Evolutionary conservation across 371 early-diverging fungal species (phyloP).

Genomic region (Mitosporidium daphniae): DNA sequence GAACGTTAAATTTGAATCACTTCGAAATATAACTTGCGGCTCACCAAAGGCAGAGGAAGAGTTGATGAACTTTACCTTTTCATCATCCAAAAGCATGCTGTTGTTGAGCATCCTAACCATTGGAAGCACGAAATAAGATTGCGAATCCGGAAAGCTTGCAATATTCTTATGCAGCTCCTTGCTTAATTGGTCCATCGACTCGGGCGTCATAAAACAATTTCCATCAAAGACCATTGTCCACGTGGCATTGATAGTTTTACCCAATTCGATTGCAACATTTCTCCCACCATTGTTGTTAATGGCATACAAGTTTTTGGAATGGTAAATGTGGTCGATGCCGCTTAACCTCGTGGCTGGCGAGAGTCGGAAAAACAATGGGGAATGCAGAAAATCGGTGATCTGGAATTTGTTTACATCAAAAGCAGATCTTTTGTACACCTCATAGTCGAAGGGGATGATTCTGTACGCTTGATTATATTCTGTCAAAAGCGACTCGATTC

Average conservation of each 20-base stretch:
- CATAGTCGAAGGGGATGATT: slow-evolving; percentile 15
- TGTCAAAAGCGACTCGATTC: slow-evolving; percentile 15
- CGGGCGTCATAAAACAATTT: slow-evolving; percentile 22
- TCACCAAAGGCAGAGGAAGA: slow-evolving; percentile 22
- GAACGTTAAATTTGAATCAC: slow-evolving; percentile 17
- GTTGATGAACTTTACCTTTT: slow-evolving; percentile 13
- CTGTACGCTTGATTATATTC: slow-evolving; percentile 16
- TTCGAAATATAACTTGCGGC: slow-evolving; percentile 21
- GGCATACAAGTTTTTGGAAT: slow-evolving; percentile 22
- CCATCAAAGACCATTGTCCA: slow-evolving; percentile 31
- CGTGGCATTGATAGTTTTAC: slow-evolving; percentile 8
- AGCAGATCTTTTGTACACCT: slow-evolving; percentile 14
- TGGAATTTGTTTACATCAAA: slow-evolving; percentile 9
- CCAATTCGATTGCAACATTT: slow-evolving; percentile 18
- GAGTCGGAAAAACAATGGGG: slow-evolving; percentile 16
- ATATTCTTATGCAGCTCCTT: slow-evolving; percentile 18
- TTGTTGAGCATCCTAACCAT: slow-evolving; percentile 23
- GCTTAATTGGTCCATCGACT: no score
- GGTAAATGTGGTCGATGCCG: slow-evolving; percentile 20
- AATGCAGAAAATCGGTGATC: slow-evolving; percentile 19
- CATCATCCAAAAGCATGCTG: slow-evolving; percentile 13
- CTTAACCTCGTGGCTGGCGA: slow-evolving; percentile 18
- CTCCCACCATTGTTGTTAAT: slow-evolving; percentile 34
- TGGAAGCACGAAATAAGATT: slow-evolving; percentile 20
- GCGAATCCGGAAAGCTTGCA: slow-evolving; percentile 12